phyloP scores from a whole-genome alignment of 169 alveolate genomes.

The Plasmodium cynomolgi region DNA sequence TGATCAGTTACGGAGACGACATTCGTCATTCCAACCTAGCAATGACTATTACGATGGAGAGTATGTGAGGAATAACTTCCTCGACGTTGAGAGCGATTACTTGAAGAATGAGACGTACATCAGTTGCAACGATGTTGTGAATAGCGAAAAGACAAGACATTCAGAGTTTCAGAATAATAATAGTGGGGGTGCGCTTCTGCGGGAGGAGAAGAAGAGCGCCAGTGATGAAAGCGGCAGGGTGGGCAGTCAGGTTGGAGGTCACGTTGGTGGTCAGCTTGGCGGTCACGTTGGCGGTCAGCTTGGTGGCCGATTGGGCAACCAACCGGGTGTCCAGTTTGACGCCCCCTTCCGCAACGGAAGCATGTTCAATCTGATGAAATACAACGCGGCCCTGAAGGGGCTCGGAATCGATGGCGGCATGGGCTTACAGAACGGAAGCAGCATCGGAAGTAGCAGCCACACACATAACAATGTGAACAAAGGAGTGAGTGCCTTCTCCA shows the following conservation, averaged over 20 bases:
- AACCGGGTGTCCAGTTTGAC: not conserved
- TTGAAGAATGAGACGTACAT: constrained; percentile 27
- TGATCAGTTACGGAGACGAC: not conserved
- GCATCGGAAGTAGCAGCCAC: not conserved
- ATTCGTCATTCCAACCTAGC: not conserved
- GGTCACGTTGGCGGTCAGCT: not conserved
- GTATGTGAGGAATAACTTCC: constrained; percentile 11
- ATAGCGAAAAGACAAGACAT: constrained; percentile 44
- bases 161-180: constrained; percentile 3
- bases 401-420: not conserved
- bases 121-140: constrained; percentile 29
- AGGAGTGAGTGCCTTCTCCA: not conserved
- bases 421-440: not conserved
- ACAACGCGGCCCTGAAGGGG: not conserved
- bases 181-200: not conserved
- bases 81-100: constrained; percentile 15
- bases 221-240: not conserved
- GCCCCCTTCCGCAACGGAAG: not conserved
- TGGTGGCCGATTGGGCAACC: not conserved
- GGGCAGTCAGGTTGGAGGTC: not conserved
- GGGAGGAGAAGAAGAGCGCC: not conserved
- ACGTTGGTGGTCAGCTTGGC: not conserved
- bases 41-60: constrained; percentile 8
- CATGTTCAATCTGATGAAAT: not conserved
- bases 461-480: not conserved